Conservation (phyloP, 2,329 filamentous ascomycete species). For the Fusarium luffae region DNA sequence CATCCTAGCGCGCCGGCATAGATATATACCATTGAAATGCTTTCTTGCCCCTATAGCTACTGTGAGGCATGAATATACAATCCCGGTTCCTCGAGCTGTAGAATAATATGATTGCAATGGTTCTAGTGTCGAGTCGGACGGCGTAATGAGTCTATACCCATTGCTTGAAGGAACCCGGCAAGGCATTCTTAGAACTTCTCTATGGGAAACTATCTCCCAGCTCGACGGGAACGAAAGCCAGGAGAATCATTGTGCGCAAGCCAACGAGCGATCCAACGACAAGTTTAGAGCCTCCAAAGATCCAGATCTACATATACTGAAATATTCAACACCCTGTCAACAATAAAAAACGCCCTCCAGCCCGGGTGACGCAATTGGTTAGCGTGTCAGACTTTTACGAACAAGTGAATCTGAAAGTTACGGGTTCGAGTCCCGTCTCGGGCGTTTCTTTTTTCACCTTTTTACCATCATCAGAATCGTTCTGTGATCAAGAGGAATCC, state of each 20-base stretch:
- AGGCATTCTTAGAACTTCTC: no score
- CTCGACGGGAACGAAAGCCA: neutral
- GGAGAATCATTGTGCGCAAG: neutral
- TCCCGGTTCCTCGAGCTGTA: neutral
- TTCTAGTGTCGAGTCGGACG: neutral
- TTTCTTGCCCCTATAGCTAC: no score
- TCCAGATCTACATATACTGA: accelerated
- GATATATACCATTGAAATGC: neutral
- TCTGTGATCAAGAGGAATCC: accelerated
- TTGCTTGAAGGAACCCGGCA: no score
- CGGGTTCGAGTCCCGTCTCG: neutral
- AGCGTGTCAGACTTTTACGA: constrained; percentile 33
- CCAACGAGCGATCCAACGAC: neutral
- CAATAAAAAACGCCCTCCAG: neutral
- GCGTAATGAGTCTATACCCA: neutral
- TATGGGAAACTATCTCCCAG: neutral
- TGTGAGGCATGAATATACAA: no score
- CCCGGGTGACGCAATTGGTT: constrained; percentile 34
- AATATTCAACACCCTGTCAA: neutral
- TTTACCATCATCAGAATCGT: accelerated
- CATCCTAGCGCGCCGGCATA: neutral
- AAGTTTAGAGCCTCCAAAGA: neutral
- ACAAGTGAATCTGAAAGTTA: constrained; percentile 23
- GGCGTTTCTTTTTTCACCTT: neutral
- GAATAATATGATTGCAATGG: neutral